Percentiles rank a stretch among this genome's conserved stretches.
Conservation (phyloP, 176 grass and related monocot genomes). For the Musa troglodytarum region DNA sequence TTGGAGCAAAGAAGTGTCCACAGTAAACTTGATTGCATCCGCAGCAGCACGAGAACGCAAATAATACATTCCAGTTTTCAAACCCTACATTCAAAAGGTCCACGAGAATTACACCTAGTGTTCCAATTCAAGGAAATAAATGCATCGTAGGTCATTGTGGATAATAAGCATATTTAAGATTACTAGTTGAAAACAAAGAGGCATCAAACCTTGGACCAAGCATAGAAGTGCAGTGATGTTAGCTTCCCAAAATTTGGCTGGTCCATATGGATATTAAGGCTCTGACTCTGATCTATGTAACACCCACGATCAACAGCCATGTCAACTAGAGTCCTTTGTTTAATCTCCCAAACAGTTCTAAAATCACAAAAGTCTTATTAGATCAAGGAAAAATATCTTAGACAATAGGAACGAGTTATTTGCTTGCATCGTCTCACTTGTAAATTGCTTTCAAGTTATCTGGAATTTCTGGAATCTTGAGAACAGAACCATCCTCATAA, state of each 20-base stretch:
- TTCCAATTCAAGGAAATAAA: background rate
- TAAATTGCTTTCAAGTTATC: constrained; percentile 90
- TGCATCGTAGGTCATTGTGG: background rate
- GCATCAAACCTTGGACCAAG: constrained; percentile 80
- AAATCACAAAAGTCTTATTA: constrained; percentile 11
- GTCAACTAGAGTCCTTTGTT: constrained; percentile 97
- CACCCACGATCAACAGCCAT: constrained; percentile 97
- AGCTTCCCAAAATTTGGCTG: constrained; percentile 92
- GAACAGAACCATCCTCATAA: constrained; percentile 85
- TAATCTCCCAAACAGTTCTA: constrained; percentile 99
- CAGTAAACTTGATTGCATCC: constrained; percentile 96
- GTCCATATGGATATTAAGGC: constrained; percentile 98
- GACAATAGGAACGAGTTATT: background rate
- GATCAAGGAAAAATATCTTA: constrained; percentile 7
- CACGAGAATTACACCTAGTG: background rate
- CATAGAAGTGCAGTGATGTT: constrained; percentile 90
- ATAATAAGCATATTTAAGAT: background rate
- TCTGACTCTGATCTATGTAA: constrained; percentile 97
- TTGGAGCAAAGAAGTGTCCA: constrained; percentile 64
- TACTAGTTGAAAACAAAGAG: background rate
- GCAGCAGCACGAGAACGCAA: constrained; percentile 80
- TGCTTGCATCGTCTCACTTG: constrained; percentile 43
- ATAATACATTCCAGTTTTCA: constrained; percentile 99
- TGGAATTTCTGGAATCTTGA: constrained; percentile 70
- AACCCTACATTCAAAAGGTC: constrained; percentile 41